These are phyloP conservation scores for Dothideomycetes sp. DNA, from an alignment of 2,329 filamentous ascomycete genomes.

Conservation along the genomic window DNA sequence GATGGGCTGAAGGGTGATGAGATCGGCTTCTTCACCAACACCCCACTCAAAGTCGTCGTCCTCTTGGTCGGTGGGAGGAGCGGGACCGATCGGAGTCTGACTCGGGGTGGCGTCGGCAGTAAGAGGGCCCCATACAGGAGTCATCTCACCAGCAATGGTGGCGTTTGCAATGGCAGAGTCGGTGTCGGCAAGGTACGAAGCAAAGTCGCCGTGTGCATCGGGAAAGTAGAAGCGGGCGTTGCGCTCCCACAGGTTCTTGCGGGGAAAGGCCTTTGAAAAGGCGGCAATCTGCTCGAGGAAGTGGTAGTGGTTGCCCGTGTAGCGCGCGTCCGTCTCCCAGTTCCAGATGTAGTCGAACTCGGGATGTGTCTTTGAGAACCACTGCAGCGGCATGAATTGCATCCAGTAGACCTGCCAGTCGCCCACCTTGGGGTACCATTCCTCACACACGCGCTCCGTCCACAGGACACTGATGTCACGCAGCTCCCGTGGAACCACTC, in stretches of 20 bases:
- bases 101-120: conserved; percentile 54
- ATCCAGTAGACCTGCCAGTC: conserved; percentile 40
- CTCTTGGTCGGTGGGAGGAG: conserved; percentile 60
- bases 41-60: conserved; percentile 80
- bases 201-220: conserved; percentile 38
- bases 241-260: conserved; percentile 49
- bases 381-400: conserved; percentile 64
- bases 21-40: conserved; percentile 78
- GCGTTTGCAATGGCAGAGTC: conserved; percentile 29
- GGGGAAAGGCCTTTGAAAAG: conserved; percentile 42
- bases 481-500: conserved; percentile 59
- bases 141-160: conserved; percentile 28
- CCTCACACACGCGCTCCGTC: conserved; percentile 48
- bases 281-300: conserved; percentile 54
- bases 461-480: conserved; percentile 61
- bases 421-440: conserved; percentile 37
- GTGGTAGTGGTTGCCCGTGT: conserved; percentile 73
- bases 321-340: conserved; percentile 75
- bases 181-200: conserved; percentile 32
- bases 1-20: conserved; percentile 84
- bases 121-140: conserved; percentile 74
- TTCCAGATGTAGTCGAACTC: conserved; percentile 76
- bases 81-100: conserved; percentile 68
- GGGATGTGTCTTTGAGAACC: conserved; percentile 63
- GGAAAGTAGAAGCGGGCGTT: conserved; percentile 47